These are phyloP conservation scores for Candida broadrunensis DNA, from an alignment of 805 yeast genomes.

Conservation along the genomic window DNA sequence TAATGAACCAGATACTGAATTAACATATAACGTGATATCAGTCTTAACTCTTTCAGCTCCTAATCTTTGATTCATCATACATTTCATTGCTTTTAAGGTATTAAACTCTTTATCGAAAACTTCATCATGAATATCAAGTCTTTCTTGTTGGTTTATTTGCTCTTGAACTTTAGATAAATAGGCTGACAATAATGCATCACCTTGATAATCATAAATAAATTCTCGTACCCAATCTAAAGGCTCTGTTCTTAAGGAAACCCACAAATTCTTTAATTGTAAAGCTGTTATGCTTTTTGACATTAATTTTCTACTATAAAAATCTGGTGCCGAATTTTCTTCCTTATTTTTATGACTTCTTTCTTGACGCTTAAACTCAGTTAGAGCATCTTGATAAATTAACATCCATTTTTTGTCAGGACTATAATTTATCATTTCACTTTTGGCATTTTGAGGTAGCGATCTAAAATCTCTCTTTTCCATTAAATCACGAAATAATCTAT, in stretches of 20 bases:
- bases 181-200: conserved; percentile 72
- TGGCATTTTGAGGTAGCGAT: conserved; percentile 67
- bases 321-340: conserved; percentile 52
- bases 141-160: conserved; percentile 28
- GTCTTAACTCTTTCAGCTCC: conserved; percentile 59
- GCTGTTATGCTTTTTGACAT: conserved; percentile 66
- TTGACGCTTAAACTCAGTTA: conserved; percentile 66
- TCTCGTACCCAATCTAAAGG: conserved; percentile 75
- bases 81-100: conserved; percentile 74
- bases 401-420: conserved; percentile 85
- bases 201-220: conserved; percentile 72
- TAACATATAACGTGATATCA: conserved; percentile 43
- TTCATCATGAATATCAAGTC: conserved; percentile 44
- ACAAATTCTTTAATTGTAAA: conserved; percentile 73
- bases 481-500: conserved; percentile 70
- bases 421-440: conserved; percentile 71
- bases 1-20: conserved; percentile 68
- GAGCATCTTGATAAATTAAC: conserved; percentile 81
- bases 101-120: conserved; percentile 69
- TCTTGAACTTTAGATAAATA: conserved; percentile 52
- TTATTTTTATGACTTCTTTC: conserved; percentile 19
- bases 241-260: conserved; percentile 92
- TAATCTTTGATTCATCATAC: conserved; percentile 60
- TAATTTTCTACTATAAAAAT: conserved; percentile 70
- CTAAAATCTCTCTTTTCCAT: conserved; percentile 82